Conservation (phyloP, 2,329 filamentous ascomycete genomes). For the Ophiostoma perfectum region DNA sequence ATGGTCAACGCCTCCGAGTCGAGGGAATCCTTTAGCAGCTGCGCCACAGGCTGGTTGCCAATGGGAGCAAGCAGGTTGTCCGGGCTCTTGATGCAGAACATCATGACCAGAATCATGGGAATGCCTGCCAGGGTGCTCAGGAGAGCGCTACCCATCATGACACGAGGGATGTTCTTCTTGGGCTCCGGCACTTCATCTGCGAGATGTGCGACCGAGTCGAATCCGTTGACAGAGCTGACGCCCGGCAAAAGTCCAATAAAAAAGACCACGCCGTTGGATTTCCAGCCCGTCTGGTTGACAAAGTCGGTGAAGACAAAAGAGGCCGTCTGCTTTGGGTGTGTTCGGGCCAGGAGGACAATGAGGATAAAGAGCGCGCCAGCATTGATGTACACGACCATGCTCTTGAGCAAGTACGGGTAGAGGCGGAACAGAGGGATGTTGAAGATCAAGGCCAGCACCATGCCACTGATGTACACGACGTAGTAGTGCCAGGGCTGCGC, state of each 20-base stretch:
- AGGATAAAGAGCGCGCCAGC: constrained; percentile 13
- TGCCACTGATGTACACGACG: too few species aligned
- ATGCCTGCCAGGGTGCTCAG: constrained; percentile 7
- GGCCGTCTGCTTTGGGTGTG: constrained; percentile 10
- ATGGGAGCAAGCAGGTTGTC: constrained; percentile 4
- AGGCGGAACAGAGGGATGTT: too few species aligned
- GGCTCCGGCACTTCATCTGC: background rate
- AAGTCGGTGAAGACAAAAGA: constrained; percentile 13
- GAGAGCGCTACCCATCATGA: background rate
- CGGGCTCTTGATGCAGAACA: constrained; percentile 17
- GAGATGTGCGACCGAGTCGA: constrained; percentile 16
- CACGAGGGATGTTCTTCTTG: constrained; percentile 5
- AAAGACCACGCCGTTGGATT: constrained; percentile 17
- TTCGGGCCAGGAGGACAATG: constrained; percentile 5
- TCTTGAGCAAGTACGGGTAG: constrained; percentile 14
- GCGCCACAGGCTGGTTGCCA: constrained; percentile 8
- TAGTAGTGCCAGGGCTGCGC: too few species aligned
- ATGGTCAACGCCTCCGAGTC: background rate
- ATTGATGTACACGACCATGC: constrained; percentile 16
- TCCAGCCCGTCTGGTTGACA: constrained; percentile 18
- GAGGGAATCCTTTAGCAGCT: constrained; percentile 14
- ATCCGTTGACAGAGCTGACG: constrained; percentile 2
- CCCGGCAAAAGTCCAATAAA: constrained; percentile 13
- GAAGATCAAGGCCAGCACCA: too few species aligned
- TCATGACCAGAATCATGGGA: constrained; percentile 14